phyloP scores from a whole-genome alignment of 2,329 filamentous ascomycete genomes.

The Conoideocrella luteorostrata region DNA sequence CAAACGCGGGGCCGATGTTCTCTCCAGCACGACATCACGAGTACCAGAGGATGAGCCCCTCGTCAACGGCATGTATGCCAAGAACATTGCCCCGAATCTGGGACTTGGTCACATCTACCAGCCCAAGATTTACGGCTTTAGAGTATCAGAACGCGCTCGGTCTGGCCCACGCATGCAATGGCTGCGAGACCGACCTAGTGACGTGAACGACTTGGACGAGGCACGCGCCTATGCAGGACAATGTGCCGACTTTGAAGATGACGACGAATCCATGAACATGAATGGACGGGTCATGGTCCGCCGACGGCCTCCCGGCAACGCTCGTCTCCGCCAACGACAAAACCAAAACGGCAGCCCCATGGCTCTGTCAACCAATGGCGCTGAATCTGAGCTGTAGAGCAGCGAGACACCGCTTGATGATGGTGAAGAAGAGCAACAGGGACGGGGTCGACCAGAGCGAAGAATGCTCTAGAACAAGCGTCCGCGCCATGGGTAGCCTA shows the following conservation, averaged over 20 bases:
- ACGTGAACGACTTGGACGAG: constrained; percentile 82
- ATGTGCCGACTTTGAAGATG: constrained; percentile 52
- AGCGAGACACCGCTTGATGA: constrained; percentile 1
- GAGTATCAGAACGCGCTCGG: constrained; percentile 82
- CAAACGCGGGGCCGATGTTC: constrained; percentile 58
- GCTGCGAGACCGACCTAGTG: constrained; percentile 75
- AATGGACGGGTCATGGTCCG: constrained; percentile 35
- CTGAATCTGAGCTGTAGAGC: constrained; percentile 47
- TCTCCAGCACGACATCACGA: constrained; percentile 32
- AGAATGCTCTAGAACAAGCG: background rate
- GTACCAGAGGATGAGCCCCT: constrained; percentile 39
- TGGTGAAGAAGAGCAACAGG: background rate
- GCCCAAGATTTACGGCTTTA: constrained; percentile 93
- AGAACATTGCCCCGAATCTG: constrained; percentile 83
- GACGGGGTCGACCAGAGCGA: background rate
- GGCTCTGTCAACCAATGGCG: constrained; percentile 49
- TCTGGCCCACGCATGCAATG: constrained; percentile 96
- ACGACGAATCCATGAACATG: constrained; percentile 44
- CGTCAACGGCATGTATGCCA: constrained; percentile 80
- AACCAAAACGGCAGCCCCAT: constrained; percentile 51
- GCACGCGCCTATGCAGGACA: constrained; percentile 47
- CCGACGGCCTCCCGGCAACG: constrained; percentile 36
- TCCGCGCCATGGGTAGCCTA: constrained; percentile 4
- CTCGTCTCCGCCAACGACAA: constrained; percentile 36
- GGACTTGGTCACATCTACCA: constrained; percentile 83